Base-by-base conservation (phyloP, 805 yeast species). In the Candida peoriensis region DNA sequence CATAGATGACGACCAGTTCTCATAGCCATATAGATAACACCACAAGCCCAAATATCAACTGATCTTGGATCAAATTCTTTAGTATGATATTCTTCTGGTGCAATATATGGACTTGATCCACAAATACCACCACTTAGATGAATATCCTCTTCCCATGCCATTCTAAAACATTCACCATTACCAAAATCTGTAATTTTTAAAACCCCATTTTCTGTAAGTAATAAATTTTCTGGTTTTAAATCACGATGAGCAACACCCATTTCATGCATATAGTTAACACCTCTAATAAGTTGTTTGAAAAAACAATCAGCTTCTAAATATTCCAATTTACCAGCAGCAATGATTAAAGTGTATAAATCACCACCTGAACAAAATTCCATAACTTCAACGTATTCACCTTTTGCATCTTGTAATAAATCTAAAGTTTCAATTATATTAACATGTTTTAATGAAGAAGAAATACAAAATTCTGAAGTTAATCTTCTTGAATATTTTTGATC, bases 311-410 rank as follows among this genome's bases (percentile, higher is more conserved):
- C 90, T 56, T 88, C 96, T 10, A 78, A 71, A 44, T 78, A 78
- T 50, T 85, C 90, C 43, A 85, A 60, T 61, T 77, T 81, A n/a
- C 89, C 88, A 17, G 81, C 73, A 0, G 87, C 78, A 28, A 81
- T 74, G 39, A 83, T 81, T 43, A 81, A 63, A 0, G 89, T 76
- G 54, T 80, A 83, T 42, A 83, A 63, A 55, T 83, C 94, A 38
- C 94, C 94, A 42, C 88, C 88, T 7, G 95, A 86, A 49, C 95
- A 85, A 57, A 80, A 90, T 61, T 93, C 98, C 97, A 93, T 88
- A 35, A 93, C 87, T 59, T 90, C 95, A 34, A 83, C 76, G 63
- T 80, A 80, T 44, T 82, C 70, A 57, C 87, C 74, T 51, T 76
- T 60, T 45, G 81, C 64, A 62, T 85, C 81, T 45, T 77, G 75